Base-by-base conservation (phyloP, 495 filamentous ascomycete genomes). In the Talaromyces thailandensis region DNA sequence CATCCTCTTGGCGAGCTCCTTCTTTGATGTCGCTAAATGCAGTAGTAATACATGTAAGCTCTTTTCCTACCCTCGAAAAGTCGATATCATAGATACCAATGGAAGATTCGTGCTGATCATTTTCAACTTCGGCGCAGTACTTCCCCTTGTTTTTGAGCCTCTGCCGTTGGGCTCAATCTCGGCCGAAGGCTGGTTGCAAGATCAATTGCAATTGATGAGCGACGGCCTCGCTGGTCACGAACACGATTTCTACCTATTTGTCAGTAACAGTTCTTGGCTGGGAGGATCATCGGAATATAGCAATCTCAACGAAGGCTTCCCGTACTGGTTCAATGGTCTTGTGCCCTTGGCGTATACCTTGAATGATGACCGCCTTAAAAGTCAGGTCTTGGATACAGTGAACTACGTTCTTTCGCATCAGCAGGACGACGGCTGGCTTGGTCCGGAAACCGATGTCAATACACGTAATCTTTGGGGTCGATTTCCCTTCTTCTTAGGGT, bases 251-350 rank as follows among this genome's bases (percentile, higher is more conserved):
- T 88, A 84, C 67, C 75, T 72, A 32, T 83, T 78, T 56, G 83
- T 88, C 4, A 71, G 69, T 2, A 64, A 88, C 62, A 81, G 77
- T 4, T 67, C 70, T 16, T 88, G 83, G 84, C 64, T 83, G 9
- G 84, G 85, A 3, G 81, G 82, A 2, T 69, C 70, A 23, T 66
- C 72, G 6, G 84, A 88, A 66, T 89, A 89, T 61, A 84, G 81
- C 50, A 68, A 68, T 6, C 73, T 88, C 3, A 77, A 86, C 61
- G 85, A 89, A 70, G 79, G 78, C 0, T 75, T 81, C 3, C 84
- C 85, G 1, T 88, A 89, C 67, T 89, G 85, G 86, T 80, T 86
- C 62, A 88, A 88, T 64, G 81, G 81, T 24, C 71, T 88, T 4
- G 86, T 89, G 3, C 84, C 86, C 12, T 75, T 88, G n/a, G 83